Percentiles rank a stretch among this genome's conserved stretches.
Conservation (phyloP, 2,329 filamentous ascomycete genomes). For the Cladosporium phlei region DNA sequence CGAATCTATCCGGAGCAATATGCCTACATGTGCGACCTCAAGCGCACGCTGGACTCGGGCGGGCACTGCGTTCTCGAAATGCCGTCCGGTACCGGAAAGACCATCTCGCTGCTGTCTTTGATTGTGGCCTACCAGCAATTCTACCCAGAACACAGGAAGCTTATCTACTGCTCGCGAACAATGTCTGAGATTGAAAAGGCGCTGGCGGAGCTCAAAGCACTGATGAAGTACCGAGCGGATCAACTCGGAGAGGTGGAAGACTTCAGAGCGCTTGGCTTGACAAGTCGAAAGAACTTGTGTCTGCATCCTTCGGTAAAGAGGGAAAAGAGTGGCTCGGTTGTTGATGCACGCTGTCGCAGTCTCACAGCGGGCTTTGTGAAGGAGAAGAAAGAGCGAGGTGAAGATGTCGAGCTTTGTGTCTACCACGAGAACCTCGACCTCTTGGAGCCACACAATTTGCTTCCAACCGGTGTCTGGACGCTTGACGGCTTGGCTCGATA, state of each 20-base stretch:
- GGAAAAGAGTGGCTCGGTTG: slow-evolving; percentile 89
- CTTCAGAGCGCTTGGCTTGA: slow-evolving; percentile 85
- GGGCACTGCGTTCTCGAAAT: slow-evolving; percentile 97
- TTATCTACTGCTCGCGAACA: slow-evolving; percentile 98
- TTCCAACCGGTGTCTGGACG: slow-evolving; percentile 93
- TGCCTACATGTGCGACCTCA: slow-evolving; percentile 81
- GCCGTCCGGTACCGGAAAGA: slow-evolving; percentile 98
- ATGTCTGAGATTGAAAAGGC: slow-evolving; percentile 99
- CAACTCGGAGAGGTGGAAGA: slow-evolving; percentile 89
- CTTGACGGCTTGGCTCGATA: slow-evolving; percentile 84
- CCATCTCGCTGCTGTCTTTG: slow-evolving; percentile 86
- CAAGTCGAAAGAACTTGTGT: slow-evolving; percentile 95
- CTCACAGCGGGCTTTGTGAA: slow-evolving; percentile 95
- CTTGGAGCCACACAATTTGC: slow-evolving; percentile 87
- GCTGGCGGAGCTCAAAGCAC: slow-evolving; percentile 76
- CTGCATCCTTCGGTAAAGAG: slow-evolving; percentile 92
- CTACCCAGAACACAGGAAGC: slow-evolving; percentile 86
- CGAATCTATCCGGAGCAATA: slow-evolving; percentile 71
- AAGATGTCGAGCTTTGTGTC: slow-evolving; percentile 88
- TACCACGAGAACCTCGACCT: slow-evolving; percentile 99
- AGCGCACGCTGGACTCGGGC: slow-evolving; percentile 83
- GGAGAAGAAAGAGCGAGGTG: slow-evolving; percentile 92
- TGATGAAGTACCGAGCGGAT: slow-evolving; percentile 92
- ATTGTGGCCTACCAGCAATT: slow-evolving; percentile 96
- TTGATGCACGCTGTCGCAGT: slow-evolving; percentile 93